Base-by-base conservation (phyloP, 2,329 filamentous ascomycete genomes). In the Penicillium hesseltinei region DNA sequence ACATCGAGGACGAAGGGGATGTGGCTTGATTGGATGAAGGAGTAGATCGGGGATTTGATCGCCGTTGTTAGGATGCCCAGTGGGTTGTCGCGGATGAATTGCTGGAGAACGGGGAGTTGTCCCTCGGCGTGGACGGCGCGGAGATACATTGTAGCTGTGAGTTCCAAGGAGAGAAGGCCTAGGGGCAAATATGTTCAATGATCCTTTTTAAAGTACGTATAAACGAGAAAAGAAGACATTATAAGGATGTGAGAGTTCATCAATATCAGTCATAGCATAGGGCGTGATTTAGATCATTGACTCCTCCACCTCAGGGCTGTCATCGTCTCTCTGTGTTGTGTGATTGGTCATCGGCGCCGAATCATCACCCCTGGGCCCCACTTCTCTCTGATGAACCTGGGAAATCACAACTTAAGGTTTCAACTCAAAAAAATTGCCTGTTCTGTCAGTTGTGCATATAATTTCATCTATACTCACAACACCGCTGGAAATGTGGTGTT, bases 1-100 rank as follows among this genome's bases (percentile, higher is more conserved):
- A 81, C 66, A 58, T 87, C 83, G 1, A 88, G 72, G 0, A 88
- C 66, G 62, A 79, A 88, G 0, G 85, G 85, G n/a, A 88, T 81
- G 62, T 88, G 85, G 50, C 77, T 85, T 46, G 77, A 79, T 62
- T 85, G 84, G 5, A 88, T 78, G 8, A 81, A 73, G 0, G 81
- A 78, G 62, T 79, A 74, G 0, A 64, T 70, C 5, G 73, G 46
- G 0, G 82, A 86, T 1, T 73, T 66, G 44, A 33, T 82, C 3
- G 82, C 83, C 31, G 31, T 33, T 33, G 31, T 33, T 33, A 33
- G 65, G 15, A 88, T 75, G 0, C 86, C 86, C 0, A 88, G 76
- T 0, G 86, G 83, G 64, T 87, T 82, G 11, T 82, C 77, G 19
- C 76, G 77, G 63, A 89, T 83, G 49, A 88, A 75, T 54, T 81